Percentiles rank a stretch among this genome's conserved stretches.
Conservation (phyloP, 2,329 filamentous ascomycete genomes). For the Ascomycota sp. region DNA sequence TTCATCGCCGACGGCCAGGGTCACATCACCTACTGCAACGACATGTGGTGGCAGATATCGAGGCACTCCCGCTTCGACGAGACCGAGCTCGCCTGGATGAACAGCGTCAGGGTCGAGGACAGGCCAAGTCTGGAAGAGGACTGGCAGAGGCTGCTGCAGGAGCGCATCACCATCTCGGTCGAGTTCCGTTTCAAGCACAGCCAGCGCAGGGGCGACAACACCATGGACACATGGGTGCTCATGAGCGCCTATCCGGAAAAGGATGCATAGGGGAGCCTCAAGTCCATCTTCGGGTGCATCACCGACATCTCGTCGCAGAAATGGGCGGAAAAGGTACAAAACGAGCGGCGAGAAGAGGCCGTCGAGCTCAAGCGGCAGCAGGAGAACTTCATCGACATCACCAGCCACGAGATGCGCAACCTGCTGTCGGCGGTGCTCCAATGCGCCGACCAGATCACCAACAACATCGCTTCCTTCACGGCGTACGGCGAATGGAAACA, state of each 20-base stretch:
- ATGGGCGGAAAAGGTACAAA: constrained; percentile 64
- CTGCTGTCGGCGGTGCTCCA: constrained; percentile 56
- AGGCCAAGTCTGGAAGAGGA: constrained; percentile 32
- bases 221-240: constrained; percentile 54
- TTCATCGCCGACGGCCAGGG: constrained; percentile 61
- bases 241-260: constrained; percentile 61
- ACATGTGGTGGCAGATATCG: constrained; percentile 57
- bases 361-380: constrained; percentile 58
- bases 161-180: constrained; percentile 43
- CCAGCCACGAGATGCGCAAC: constrained; percentile 58
- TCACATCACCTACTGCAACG: constrained; percentile 60
- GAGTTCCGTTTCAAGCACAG: constrained; percentile 58
- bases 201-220: constrained; percentile 38
- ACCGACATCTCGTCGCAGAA: constrained; percentile 78
- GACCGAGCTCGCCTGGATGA: constrained; percentile 48
- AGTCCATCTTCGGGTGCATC: constrained; percentile 61
- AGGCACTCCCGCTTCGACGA: constrained; percentile 38
- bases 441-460: constrained; percentile 52
- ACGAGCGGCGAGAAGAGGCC: constrained; percentile 57
- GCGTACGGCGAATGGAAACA: constrained; percentile 17
- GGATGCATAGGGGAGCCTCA: constrained; percentile 39
- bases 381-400: constrained; percentile 56
- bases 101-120: constrained; percentile 49
- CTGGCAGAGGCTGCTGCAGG: constrained; percentile 41
- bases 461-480: constrained; percentile 24